These are phyloP conservation scores for Venturia asperata DNA, from an alignment of 2,329 filamentous ascomycete genomes.

Conservation along the genomic window DNA sequence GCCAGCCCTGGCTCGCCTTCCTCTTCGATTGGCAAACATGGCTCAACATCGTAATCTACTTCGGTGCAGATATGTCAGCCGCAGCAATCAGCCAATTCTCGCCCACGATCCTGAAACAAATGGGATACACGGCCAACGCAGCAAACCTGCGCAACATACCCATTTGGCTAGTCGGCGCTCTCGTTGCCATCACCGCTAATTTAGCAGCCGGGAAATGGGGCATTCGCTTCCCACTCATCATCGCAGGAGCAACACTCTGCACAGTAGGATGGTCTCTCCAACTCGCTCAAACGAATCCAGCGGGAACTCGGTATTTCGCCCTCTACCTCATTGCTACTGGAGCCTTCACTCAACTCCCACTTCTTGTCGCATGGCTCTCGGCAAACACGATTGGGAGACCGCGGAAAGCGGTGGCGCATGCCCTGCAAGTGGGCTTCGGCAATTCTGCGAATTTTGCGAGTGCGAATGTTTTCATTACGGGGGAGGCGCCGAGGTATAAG, in stretches of 20 bases:
- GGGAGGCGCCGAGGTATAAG: slow-evolving; percentile 43
- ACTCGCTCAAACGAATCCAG: slow-evolving; percentile 41
- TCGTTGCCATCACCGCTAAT: slow-evolving; percentile 36
- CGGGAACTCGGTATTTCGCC: slow-evolving; percentile 47
- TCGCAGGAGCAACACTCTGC: slow-evolving; percentile 44
- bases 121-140: slow-evolving; percentile 37
- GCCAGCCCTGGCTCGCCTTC: slow-evolving; percentile 13
- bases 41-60: slow-evolving; percentile 28
- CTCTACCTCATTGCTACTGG: slow-evolving; percentile 49
- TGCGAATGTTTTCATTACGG: slow-evolving; percentile 44
- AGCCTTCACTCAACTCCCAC: slow-evolving; percentile 48
- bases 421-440: slow-evolving; percentile 40
- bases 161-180: slow-evolving; percentile 34
- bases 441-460: slow-evolving; percentile 39
- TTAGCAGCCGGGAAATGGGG: slow-evolving; percentile 45
- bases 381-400: slow-evolving; percentile 53
- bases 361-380: slow-evolving; percentile 50
- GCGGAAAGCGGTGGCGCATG: slow-evolving; percentile 48
- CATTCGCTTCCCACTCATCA: slow-evolving; percentile 49
- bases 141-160: slow-evolving; percentile 36
- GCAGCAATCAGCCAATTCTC: slow-evolving; percentile 11
- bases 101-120: slow-evolving; percentile 8
- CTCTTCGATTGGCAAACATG: slow-evolving; percentile 44
- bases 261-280: slow-evolving; percentile 51
- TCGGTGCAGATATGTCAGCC: slow-evolving; percentile 13